Evolutionary conservation across 2,329 filamentous ascomycete species (phyloP).

Genomic region (Monosporascus sp.): DNA sequence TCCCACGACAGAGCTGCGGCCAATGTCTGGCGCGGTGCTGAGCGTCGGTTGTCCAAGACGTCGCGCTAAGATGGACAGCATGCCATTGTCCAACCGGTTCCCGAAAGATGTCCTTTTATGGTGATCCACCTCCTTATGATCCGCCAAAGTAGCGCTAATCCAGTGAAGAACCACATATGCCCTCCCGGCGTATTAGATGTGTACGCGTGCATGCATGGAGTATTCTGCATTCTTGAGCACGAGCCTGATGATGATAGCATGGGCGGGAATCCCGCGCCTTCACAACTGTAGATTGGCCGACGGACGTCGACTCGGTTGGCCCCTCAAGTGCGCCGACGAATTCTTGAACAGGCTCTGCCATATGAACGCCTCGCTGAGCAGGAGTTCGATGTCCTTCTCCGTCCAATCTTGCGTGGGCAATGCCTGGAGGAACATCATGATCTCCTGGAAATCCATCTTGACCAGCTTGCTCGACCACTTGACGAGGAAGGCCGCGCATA

Average conservation of each 20-base stretch:
- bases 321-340: conserved; percentile 80
- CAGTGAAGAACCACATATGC: too few species aligned
- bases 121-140: too few species aligned
- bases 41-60: too few species aligned
- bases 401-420: conserved; percentile 92
- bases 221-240: too few species aligned
- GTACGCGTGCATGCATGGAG: too few species aligned
- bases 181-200: too few species aligned
- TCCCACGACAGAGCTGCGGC: too few species aligned
- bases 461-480: conserved; percentile 96
- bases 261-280: not conserved
- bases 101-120: too few species aligned
- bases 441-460: conserved; percentile 97
- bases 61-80: too few species aligned
- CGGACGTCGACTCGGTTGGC: conserved; percentile 37
- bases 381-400: conserved; percentile 93
- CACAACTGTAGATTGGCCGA: conserved; percentile 36
- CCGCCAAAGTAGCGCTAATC: too few species aligned
- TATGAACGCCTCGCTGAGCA: conserved; percentile 94
- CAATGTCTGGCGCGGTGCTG: too few species aligned
- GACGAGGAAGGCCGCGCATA: conserved; percentile 94
- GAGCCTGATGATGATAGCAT: not conserved
- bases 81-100: too few species aligned
- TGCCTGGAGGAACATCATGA: conserved; percentile 99
- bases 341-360: conserved; percentile 98